Evolutionary conservation across 495 filamentous ascomycete species (phyloP), one percentile per base, ranked within the genome.

Genomic region (Hyaloscypha hepaticicola): DNA sequence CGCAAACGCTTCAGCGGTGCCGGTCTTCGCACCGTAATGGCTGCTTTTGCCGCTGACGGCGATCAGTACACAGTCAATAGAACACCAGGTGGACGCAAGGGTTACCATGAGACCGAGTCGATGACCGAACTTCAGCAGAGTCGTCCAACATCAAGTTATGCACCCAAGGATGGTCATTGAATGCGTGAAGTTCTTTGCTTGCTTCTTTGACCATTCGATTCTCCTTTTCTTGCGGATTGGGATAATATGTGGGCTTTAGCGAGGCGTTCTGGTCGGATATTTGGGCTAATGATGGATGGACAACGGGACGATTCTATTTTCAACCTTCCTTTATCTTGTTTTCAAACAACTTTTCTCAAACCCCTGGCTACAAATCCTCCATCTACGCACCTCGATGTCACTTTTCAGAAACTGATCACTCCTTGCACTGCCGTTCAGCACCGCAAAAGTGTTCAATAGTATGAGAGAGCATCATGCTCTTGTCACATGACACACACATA

Each of bases 51-150:
- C 31, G 16, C 25, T 24, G 53, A 57, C 2, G 27, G n/a, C 11
- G 53, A 57, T 9, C 53, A 57, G 28, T 53, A 53, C 12, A 26
- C 48, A 12, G 31, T 26, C 48, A 24, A 28, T 9, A 21, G n/a
- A 22, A 7, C 55, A 16, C 28, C 55, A 19, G 27, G n/a, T 11
- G 28, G n/a, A 22, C 55, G 55, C 55, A 48, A 60, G 24, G 45
- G 27, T 19, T 60, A 27, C 24, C n/a, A 49, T 3, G 58, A 60
- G 21, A 60, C 58, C 24, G 58, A 60, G 38, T 60, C 58, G 1
- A 26, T 60, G n/a, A 60, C 58, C 4, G 58, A 60, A 27, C 58
- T 60, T 29, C 58, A 60, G n/a, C 33, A 34, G 33, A 60, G 38
- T 26, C 58, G 58, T 5, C 58, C 58, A 28, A 29, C 38, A 14